Evolutionary conservation across 2,329 filamentous ascomycete species (phyloP).

Genomic region (Botryosphaeria dothidea): DNA sequence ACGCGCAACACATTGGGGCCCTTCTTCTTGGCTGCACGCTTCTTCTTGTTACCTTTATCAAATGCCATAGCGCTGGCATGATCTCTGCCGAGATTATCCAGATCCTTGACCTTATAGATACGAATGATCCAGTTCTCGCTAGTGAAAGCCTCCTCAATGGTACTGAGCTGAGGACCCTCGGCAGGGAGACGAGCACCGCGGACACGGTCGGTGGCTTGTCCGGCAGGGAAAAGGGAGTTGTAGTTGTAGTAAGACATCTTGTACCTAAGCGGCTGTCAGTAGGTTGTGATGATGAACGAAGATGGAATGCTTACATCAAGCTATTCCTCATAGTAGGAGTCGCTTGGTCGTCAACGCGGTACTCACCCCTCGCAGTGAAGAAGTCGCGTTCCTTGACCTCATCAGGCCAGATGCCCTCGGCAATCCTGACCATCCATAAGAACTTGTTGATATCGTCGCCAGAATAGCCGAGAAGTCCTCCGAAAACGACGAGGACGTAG

Average conservation of each 20-base stretch:
- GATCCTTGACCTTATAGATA: constrained; percentile 99
- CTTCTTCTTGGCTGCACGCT: constrained; percentile 71
- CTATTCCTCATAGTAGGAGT: constrained; percentile 99
- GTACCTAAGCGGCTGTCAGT: constrained; percentile 66
- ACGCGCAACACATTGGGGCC: constrained; percentile 71
- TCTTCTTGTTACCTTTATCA: constrained; percentile 80
- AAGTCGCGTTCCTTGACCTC: constrained; percentile 97
- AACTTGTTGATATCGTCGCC: constrained; percentile 99
- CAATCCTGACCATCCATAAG: constrained; percentile 99
- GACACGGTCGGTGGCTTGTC: constrained; percentile 88
- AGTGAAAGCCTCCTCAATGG: constrained; percentile 94
- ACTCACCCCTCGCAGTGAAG: constrained; percentile 92
- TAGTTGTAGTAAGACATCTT: constrained; percentile 99
- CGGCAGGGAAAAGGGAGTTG: constrained; percentile 83
- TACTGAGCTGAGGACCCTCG: constrained; percentile 80
- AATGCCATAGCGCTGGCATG: constrained; percentile 71
- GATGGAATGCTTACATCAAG: constrained; percentile 73
- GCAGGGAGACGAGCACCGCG: constrained; percentile 79
- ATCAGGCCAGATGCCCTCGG: constrained; percentile 99
- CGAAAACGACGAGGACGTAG: constrained; percentile 97
- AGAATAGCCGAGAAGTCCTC: constrained; percentile 92
- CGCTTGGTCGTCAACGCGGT: constrained; percentile 88
- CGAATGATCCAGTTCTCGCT: constrained; percentile 99
- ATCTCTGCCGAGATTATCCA: constrained; percentile 92
- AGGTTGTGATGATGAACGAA: neutral